A percentile compares a stretch with the other conserved stretches of the same genome.
phyloP scores from a whole-genome alignment of 1,284 basidiomycete genomes.

The Pholiota adiposa region DNA sequence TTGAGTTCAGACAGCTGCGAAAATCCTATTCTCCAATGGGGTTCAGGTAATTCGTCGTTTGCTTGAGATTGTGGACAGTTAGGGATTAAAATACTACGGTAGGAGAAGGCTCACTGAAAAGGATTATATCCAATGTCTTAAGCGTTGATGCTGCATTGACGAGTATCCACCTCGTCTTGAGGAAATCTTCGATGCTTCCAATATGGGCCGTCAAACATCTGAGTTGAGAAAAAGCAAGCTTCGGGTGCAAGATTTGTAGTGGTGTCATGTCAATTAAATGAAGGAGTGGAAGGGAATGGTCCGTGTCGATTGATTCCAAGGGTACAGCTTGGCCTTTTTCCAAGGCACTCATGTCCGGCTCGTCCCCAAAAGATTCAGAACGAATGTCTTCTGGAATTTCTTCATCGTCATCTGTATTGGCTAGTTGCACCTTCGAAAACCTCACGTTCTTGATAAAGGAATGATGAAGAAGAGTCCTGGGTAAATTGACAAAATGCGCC shows the following conservation, averaged over 20 bases:
- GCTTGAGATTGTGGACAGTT: not conserved
- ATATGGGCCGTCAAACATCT: constrained; percentile 17
- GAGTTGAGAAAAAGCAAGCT: constrained; percentile 16
- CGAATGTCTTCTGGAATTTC: not conserved
- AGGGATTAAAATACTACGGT: not conserved
- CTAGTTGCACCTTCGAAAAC: constrained; percentile 11
- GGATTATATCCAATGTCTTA: constrained; percentile 11
- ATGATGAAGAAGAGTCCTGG: constrained; percentile 13
- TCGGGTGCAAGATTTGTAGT: constrained; percentile 7
- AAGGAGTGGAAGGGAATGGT: constrained; percentile 21
- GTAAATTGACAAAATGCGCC: constrained; percentile 19
- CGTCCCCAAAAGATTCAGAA: not conserved
- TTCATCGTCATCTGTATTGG: constrained; percentile 1
- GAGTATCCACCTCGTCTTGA: constrained; percentile 9
- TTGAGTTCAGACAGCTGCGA: constrained; percentile 7
- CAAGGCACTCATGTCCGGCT: constrained; percentile 4
- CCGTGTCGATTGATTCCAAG: constrained; percentile 22
- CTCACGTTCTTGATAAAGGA: constrained; percentile 18
- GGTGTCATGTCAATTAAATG: constrained; percentile 19
- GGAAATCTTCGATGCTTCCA: constrained; percentile 8
- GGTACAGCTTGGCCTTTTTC: constrained; percentile 9
- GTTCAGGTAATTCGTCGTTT: not conserved
- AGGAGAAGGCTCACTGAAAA: constrained; percentile 13
- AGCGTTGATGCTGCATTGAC: constrained; percentile 13
- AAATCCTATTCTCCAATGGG: not conserved